Percentiles rank a stretch among this genome's conserved stretches.
Evolutionary conservation across 495 filamentous ascomycete genomes (phyloP).

Genomic region (Talaromyces liani): DNA sequence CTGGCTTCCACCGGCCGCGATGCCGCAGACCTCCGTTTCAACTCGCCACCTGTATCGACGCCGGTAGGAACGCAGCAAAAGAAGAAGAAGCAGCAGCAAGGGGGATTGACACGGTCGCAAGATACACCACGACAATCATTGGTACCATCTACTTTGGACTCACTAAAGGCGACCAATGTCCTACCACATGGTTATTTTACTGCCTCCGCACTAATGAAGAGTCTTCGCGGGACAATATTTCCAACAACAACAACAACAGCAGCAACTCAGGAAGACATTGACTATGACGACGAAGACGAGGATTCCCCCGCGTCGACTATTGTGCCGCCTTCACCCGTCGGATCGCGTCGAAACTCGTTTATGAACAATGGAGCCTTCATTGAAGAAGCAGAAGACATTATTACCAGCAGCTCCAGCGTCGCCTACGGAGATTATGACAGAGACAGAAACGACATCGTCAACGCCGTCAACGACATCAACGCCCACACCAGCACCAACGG

Average conservation of each 20-base stretch:
- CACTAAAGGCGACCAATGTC: neutral
- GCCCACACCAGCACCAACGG: neutral
- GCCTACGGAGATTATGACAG: neutral
- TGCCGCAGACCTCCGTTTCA: constrained; percentile 3
- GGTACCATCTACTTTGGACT: neutral
- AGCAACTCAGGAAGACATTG: constrained; percentile 3
- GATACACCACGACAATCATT: neutral
- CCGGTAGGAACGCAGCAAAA: neutral
- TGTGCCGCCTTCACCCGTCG: constrained; percentile 28
- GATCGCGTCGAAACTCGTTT: constrained; percentile 13
- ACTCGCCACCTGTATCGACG: neutral
- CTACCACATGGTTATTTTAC: constrained; percentile 1
- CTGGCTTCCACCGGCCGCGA: constrained; percentile 11
- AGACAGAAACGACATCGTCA: neutral
- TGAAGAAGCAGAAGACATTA: neutral
- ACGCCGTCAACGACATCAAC: neutral
- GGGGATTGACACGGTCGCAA: neutral
- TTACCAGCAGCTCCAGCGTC: neutral
- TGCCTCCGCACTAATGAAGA: neutral
- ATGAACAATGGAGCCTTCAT: neutral
- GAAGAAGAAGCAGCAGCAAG: neutral
- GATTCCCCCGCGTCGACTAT: constrained; percentile 17
- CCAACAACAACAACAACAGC: constrained; percentile 1
- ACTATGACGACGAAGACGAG: constrained; percentile 8
- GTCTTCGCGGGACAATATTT: neutral